Conservation (phyloP, 2,329 filamentous ascomycete genomes). For the Diaporthe batatas region DNA sequence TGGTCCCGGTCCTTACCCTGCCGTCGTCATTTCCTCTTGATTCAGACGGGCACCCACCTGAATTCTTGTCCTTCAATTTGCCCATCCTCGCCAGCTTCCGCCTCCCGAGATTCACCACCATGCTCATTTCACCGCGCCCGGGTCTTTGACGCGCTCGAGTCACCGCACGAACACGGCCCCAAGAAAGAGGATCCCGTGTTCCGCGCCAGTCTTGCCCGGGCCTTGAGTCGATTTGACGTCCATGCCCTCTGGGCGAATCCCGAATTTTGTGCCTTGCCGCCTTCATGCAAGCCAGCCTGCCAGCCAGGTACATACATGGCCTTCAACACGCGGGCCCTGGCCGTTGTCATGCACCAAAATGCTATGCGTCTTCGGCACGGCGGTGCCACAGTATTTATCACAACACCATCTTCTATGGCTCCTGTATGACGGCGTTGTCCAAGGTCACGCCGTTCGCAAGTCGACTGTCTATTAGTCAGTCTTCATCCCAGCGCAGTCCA, state of each 20-base stretch:
- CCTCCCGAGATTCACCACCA: constrained; percentile 4
- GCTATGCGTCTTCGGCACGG: constrained; percentile 4
- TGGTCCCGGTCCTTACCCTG: constrained; percentile 12
- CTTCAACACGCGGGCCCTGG: constrained; percentile 16
- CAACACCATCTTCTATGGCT: not conserved
- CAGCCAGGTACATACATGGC: constrained; percentile 7
- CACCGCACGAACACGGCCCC: not conserved
- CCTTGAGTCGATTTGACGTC: not conserved
- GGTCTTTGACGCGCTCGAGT: not conserved
- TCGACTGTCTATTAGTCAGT: not conserved
- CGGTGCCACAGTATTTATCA: constrained; percentile 11
- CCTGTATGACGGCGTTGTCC: not conserved
- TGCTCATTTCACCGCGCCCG: not conserved
- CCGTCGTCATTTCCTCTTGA: constrained; percentile 24
- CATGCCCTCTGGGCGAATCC: constrained; percentile 1
- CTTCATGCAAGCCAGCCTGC: constrained; percentile 16
- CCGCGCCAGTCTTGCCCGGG: not conserved
- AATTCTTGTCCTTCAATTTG: constrained; percentile 24
- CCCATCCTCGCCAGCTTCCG: not conserved
- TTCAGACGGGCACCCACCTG: constrained; percentile 20
- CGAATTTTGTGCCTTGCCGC: constrained; percentile 16
- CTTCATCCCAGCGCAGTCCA: not conserved
- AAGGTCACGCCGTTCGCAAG: not conserved
- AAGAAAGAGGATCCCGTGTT: not conserved
- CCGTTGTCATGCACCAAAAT: constrained; percentile 15